Evolutionary conservation across 116 monocot genomes (phyloP).

Genomic region (Phalaenopsis hybrid): DNA sequence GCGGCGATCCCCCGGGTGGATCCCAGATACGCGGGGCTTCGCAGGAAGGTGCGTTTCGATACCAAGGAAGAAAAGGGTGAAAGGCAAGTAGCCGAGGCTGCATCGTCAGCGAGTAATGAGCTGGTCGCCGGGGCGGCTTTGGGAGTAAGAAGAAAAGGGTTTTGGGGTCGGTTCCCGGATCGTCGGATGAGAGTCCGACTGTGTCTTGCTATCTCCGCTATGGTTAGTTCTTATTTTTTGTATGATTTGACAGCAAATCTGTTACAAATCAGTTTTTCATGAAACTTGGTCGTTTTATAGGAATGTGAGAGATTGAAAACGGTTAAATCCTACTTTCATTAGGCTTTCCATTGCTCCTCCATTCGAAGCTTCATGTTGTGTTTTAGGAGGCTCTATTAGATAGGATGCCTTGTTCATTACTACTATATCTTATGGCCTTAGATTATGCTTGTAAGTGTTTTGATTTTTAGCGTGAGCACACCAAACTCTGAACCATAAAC

Average conservation of each 20-base stretch:
- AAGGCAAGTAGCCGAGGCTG: background rate
- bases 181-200: constrained; percentile 13
- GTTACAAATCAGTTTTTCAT: background rate
- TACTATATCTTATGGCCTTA: too few relatives aligned
- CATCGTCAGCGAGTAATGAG: background rate
- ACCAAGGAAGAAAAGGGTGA: constrained; percentile 5
- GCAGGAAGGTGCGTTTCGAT: constrained; percentile 29
- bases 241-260: too few relatives aligned
- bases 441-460: too few relatives aligned
- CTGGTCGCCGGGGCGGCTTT: background rate
- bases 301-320: background rate
- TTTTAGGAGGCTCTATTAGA: too few relatives aligned
- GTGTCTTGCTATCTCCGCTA: constrained; percentile 17
- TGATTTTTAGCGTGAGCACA: too few relatives aligned
- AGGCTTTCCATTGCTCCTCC: background rate
- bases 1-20: constrained; percentile 10
- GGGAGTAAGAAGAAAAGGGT: background rate
- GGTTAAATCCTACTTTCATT: background rate
- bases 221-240: constrained; percentile 19
- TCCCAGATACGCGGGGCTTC: constrained; percentile 31
- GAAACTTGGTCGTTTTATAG: background rate
- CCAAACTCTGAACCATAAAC: too few relatives aligned
- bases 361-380: background rate
- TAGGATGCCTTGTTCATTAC: too few relatives aligned
- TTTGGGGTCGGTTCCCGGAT: background rate